A percentile compares a stretch with the other conserved stretches of the same genome.
Conservation (phyloP, 306 rosid genomes). For the Citrullus mucosospermus region DNA sequence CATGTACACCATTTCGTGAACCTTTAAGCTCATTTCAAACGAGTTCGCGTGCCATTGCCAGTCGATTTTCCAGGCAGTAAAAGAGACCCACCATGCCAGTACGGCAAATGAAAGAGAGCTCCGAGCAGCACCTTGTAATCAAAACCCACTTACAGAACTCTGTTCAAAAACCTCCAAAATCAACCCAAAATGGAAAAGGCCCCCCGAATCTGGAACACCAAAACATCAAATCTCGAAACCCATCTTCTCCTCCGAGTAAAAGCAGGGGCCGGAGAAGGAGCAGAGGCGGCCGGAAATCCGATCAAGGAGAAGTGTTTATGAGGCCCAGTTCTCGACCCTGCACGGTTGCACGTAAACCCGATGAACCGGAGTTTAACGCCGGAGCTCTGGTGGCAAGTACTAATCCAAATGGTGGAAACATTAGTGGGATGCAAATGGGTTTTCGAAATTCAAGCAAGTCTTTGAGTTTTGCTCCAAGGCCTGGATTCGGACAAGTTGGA, state of each 20-base stretch:
- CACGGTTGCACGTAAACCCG: conserved; percentile 30
- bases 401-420: conserved; percentile 26
- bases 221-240: conserved; percentile 32
- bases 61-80: conserved; percentile 10
- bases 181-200: conserved; percentile 71
- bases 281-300: conserved; percentile 74
- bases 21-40: conserved; percentile 1
- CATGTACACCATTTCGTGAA: conserved; percentile 17
- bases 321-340: conserved; percentile 78
- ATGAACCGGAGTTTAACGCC: conserved; percentile 3
- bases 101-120: conserved; percentile 83
- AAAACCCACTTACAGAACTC: conserved; percentile 69
- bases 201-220: conserved; percentile 45
- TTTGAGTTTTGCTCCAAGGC: conserved; percentile 67
- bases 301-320: conserved; percentile 68
- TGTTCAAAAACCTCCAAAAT: conserved; percentile 45
- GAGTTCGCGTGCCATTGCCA: conserved; percentile 6
- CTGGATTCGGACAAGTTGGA: conserved; percentile 90
- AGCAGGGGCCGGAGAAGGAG: conserved; percentile 76
- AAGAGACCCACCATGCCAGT: conserved; percentile 54
- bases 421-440: conserved; percentile 44
- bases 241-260: conserved; percentile 46
- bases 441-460: conserved; percentile 80
- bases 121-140: conserved; percentile 90
- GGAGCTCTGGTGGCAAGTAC: conserved; percentile 16